Percentiles rank a stretch among this genome's conserved stretches.
phyloP scores from a whole-genome alignment of 106 monocot species.

The Acanthochlamys bracteata region DNA sequence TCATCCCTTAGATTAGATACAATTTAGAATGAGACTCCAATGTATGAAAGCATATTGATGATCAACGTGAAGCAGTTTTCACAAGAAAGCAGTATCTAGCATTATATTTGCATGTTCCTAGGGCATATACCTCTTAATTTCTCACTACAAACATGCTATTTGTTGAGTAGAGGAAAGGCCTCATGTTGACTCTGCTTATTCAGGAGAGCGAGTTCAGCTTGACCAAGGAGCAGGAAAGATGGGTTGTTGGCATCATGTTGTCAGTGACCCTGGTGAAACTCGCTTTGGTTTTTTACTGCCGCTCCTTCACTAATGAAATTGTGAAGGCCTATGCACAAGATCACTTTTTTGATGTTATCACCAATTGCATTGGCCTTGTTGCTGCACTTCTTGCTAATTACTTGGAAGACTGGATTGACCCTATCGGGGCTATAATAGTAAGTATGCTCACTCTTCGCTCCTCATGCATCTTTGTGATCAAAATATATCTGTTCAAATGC shows the following conservation, averaged over 20 bases:
- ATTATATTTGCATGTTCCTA: too few species aligned
- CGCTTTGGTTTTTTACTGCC: constrained; percentile 62
- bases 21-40: too few species aligned
- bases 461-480: neutral
- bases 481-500: too few species aligned
- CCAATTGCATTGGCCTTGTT: constrained; percentile 78
- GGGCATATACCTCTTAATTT: too few species aligned
- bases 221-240: constrained; percentile 63
- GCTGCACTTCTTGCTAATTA: constrained; percentile 92
- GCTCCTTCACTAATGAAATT: constrained; percentile 89
- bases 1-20: too few species aligned
- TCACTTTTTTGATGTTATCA: constrained; percentile 97
- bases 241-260: constrained; percentile 78
- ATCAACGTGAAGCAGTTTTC: too few species aligned
- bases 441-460: constrained; percentile 16
- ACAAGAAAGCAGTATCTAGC: too few species aligned
- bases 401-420: constrained; percentile 72
- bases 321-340: constrained; percentile 98
- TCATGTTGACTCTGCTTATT: neutral
- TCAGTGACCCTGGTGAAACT: constrained; percentile 86
- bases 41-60: too few species aligned
- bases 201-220: constrained; percentile 66
- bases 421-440: constrained; percentile 90
- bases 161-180: too few species aligned
- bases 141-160: too few species aligned